Percentiles rank a stretch among this genome's conserved stretches.
These are phyloP conservation scores for Nephelium lappaceum DNA, from an alignment of 345 rosid genomes.

Conservation along the genomic window DNA sequence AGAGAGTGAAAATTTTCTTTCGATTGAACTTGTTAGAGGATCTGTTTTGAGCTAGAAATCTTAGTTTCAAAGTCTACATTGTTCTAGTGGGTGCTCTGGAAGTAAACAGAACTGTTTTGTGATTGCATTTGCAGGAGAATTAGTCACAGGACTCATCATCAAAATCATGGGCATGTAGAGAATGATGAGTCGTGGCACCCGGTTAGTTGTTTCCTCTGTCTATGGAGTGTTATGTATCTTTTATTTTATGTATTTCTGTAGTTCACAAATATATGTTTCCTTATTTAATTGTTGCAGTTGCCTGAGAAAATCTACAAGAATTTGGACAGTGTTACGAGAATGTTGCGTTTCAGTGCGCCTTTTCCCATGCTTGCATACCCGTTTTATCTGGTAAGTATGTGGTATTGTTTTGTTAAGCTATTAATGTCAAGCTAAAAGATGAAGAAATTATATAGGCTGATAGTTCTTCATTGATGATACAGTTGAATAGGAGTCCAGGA, in stretches of 20 bases:
- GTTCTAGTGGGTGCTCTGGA: neutral
- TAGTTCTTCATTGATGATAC: neutral
- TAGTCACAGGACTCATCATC: slow-evolving; percentile 68
- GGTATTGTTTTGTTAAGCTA: neutral
- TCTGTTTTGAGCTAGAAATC: neutral
- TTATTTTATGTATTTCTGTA: neutral
- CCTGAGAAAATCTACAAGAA: slow-evolving; percentile 46
- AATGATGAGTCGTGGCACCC: slow-evolving; percentile 72
- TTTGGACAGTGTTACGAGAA: slow-evolving; percentile 39
- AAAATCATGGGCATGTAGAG: slow-evolving; percentile 66
- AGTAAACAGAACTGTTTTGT: neutral
- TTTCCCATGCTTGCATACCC: slow-evolving; percentile 65
- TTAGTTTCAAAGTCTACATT: neutral
- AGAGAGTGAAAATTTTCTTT: neutral
- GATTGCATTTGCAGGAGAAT: slow-evolving; percentile 50
- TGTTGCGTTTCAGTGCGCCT: slow-evolving; percentile 51
- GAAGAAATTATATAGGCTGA: slow-evolving; percentile 5
- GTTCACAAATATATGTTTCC: neutral
- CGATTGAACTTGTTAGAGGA: neutral
- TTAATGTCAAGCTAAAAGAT: neutral
- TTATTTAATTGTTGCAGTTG: slow-evolving; percentile 34
- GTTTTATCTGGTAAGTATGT: slow-evolving; percentile 51
- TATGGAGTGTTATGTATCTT: neutral
- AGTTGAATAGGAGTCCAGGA: slow-evolving; percentile 53
- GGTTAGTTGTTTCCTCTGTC: slow-evolving; percentile 26